These are phyloP conservation scores for Aschersonia sp. DNA, from an alignment of 2,329 filamentous ascomycete genomes.

Conservation along the genomic window DNA sequence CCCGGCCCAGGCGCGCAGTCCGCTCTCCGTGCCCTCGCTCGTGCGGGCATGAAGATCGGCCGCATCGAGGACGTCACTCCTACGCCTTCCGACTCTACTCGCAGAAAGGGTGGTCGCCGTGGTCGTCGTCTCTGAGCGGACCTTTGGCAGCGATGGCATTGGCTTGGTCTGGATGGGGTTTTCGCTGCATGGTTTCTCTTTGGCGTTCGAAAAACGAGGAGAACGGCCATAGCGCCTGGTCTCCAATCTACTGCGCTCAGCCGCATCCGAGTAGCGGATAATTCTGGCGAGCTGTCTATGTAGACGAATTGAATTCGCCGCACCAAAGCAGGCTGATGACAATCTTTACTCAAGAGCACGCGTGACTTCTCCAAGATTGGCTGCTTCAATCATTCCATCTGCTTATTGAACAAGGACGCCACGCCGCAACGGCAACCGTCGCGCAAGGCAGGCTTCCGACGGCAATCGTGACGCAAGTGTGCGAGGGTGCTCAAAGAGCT, in stretches of 20 bases:
- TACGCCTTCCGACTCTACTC: slow-evolving; percentile 96
- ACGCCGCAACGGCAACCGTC: no score
- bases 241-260: slow-evolving; percentile 40
- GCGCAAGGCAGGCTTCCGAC: no score
- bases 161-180: slow-evolving; percentile 20
- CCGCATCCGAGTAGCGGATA: slow-evolving; percentile 13
- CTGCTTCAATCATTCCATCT: no score
- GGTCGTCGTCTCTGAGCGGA: slow-evolving; percentile 94
- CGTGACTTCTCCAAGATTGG: no score
- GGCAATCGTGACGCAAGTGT: no score
- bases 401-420: no score
- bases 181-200: slow-evolving; percentile 31
- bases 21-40: slow-evolving; percentile 93
- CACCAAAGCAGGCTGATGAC: slow-evolving; percentile 25
- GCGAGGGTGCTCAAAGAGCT: no score
- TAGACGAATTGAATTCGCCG: slow-evolving; percentile 29
- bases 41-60: slow-evolving; percentile 99
- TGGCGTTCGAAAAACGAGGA: slow-evolving; percentile 57
- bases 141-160: slow-evolving; percentile 6
- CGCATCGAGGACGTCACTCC: slow-evolving; percentile 99
- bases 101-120: slow-evolving; percentile 99
- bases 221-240: slow-evolving; percentile 56
- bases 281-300: slow-evolving; percentile 14
- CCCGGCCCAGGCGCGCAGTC: slow-evolving; percentile 98
- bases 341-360: not conserved